These are phyloP conservation scores for Candida maris DNA, from an alignment of 805 yeast species.

Conservation along the genomic window DNA sequence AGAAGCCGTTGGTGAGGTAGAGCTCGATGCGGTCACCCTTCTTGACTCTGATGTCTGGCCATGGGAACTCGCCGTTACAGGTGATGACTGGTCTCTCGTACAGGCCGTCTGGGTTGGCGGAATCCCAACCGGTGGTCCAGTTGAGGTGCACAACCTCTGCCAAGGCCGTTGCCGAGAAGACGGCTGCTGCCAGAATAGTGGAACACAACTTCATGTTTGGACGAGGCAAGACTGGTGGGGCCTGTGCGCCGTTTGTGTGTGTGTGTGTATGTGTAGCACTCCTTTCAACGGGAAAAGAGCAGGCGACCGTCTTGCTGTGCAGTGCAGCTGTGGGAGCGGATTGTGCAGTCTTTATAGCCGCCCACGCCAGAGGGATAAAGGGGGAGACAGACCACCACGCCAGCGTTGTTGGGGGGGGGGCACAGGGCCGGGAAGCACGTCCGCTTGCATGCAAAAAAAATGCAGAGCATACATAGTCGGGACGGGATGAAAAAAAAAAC, in stretches of 20 bases:
- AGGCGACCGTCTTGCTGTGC: too few relatives aligned
- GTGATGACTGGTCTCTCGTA: conserved; percentile 44
- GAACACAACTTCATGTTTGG: conserved; percentile 18
- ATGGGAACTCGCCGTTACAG: conserved; percentile 63
- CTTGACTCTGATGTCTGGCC: conserved; percentile 76
- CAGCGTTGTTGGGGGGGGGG: too few relatives aligned
- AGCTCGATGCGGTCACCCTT: conserved; percentile 77
- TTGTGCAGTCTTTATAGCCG: too few relatives aligned
- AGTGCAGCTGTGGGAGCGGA: too few relatives aligned
- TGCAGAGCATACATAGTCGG: too few relatives aligned
- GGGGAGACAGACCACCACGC: too few relatives aligned
- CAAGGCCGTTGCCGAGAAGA: conserved; percentile 17
- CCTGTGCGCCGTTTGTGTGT: too few relatives aligned
- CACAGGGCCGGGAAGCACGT: too few relatives aligned
- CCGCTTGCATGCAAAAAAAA: too few relatives aligned
- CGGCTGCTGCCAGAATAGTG: conserved; percentile 10
- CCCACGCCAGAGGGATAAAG: too few relatives aligned
- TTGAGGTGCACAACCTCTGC: conserved; percentile 59
- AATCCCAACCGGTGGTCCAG: conserved; percentile 64
- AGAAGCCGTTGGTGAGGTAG: conserved; percentile 72
- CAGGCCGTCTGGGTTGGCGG: conserved; percentile 55
- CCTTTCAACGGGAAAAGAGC: too few relatives aligned
- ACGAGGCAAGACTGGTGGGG: conserved; percentile 3
- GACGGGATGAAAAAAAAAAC: too few relatives aligned
- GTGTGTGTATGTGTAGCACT: conserved; percentile 13